Evolutionary conservation across 2,329 filamentous ascomycete species (phyloP).

Genomic region (Pseudogymnoascus sp.): DNA sequence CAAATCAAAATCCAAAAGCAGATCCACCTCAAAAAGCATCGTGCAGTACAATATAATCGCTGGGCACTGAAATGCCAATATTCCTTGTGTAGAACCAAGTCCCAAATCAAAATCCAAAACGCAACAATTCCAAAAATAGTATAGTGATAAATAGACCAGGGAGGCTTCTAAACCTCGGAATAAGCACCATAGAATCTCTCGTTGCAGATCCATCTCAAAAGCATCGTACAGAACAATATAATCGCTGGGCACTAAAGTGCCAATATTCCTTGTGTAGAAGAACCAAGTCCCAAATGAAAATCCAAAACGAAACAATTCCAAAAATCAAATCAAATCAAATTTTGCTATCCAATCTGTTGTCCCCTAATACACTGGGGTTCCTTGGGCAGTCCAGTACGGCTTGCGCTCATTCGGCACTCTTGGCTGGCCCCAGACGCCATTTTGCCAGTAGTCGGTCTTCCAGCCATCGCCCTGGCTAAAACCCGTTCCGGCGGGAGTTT

Average conservation of each 20-base stretch:
- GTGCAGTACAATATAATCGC: neutral
- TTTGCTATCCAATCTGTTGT: neutral
- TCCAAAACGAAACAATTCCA: neutral
- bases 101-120: neutral
- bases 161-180: too few species aligned
- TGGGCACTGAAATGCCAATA: neutral
- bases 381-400: neutral
- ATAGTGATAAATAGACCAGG: too few species aligned
- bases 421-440: neutral
- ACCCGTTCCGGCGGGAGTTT: neutral
- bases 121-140: neutral
- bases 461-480: neutral
- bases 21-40: too few species aligned
- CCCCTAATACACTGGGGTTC: neutral
- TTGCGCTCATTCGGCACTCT: neutral
- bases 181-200: too few species aligned
- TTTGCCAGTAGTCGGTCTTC: neutral
- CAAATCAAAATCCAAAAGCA: too few species aligned
- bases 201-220: neutral
- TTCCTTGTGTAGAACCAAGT: neutral
- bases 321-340: neutral
- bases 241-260: neutral
- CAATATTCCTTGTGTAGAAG: neutral
- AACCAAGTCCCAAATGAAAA: neutral
- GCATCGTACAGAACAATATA: neutral